A percentile compares a stretch with the other conserved stretches of the same genome.
phyloP scores from a whole-genome alignment of 2,329 filamentous ascomycete genomes.

The Fusarium decemcellulare region DNA sequence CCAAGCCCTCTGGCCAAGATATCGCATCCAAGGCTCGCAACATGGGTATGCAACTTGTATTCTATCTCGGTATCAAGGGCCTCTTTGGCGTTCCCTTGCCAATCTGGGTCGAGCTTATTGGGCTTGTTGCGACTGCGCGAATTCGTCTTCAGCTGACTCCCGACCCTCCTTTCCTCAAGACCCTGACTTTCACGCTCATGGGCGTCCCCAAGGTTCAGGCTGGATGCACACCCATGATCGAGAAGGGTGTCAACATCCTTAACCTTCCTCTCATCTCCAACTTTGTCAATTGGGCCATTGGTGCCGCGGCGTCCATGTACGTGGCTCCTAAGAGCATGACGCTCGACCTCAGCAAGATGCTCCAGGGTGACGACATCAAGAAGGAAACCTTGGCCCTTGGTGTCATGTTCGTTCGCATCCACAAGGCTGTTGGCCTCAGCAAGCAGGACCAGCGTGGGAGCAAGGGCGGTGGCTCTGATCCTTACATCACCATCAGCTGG shows the following conservation, averaged over 20 bases:
- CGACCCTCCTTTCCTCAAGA: conserved; percentile 92
- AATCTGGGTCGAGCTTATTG: conserved; percentile 90
- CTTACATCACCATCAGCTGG: conserved; percentile 95
- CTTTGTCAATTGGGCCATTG: conserved; percentile 97
- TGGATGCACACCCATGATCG: conserved; percentile 92
- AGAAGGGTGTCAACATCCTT: conserved; percentile 89
- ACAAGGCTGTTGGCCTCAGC: conserved; percentile 88
- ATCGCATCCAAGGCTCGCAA: conserved; percentile 89
- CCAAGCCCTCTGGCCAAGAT: conserved; percentile 78
- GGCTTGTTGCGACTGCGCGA: conserved; percentile 90
- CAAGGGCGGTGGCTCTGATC: conserved; percentile 89
- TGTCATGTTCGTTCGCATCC: conserved; percentile 92
- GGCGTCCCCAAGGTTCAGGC: conserved; percentile 91
- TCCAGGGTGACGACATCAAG: conserved; percentile 91
- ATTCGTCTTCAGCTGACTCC: conserved; percentile 88
- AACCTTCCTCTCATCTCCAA: conserved; percentile 95
- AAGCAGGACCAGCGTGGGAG: conserved; percentile 91
- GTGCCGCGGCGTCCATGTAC: conserved; percentile 88
- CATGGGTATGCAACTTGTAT: conserved; percentile 97
- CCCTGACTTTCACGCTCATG: conserved; percentile 93
- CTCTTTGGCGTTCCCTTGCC: conserved; percentile 91
- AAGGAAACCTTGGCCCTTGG: conserved; percentile 91
- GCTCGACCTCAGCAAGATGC: conserved; percentile 89
- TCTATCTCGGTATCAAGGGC: conserved; percentile 92
- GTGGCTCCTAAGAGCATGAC: conserved; percentile 96